These are phyloP conservation scores for Alopecurus myosuroides DNA, from an alignment of 176 grass and related monocot species.

Conservation along the genomic window DNA sequence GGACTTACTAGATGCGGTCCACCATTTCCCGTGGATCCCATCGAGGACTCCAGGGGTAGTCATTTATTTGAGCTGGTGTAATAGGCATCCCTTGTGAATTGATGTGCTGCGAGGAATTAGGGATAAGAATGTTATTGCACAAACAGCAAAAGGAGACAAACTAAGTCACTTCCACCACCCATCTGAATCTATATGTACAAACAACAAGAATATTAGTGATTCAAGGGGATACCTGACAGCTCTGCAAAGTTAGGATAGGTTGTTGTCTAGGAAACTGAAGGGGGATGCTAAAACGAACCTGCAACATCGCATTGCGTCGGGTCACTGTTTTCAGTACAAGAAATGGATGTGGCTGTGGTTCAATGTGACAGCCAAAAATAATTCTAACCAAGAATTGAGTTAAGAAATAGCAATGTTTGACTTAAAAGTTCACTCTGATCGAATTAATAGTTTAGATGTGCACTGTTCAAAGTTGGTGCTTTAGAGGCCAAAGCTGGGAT, in stretches of 20 bases:
- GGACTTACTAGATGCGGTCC: constrained; percentile 85
- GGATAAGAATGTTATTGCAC: not conserved
- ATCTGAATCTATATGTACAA: not conserved
- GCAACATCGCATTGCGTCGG: constrained; percentile 35
- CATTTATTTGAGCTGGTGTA: constrained; percentile 55
- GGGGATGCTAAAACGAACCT: constrained; percentile 92
- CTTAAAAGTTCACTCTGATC: not conserved
- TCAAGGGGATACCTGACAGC: constrained; percentile 99
- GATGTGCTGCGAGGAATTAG: constrained; percentile 52
- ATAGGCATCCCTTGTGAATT: constrained; percentile 60
- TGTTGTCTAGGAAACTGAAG: constrained; percentile 85
- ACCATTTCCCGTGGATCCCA: constrained; percentile 66
- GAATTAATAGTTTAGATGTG: not conserved
- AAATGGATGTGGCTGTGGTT: constrained; percentile 8
- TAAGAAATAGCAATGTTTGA: not conserved
- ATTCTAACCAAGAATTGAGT: not conserved
- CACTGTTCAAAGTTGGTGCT: not conserved
- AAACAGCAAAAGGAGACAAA: not conserved
- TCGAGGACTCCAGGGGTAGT: constrained; percentile 97
- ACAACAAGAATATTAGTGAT: no score
- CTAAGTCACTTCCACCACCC: not conserved
- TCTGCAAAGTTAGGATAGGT: constrained; percentile 65
- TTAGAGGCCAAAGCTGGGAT: not conserved
- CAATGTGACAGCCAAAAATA: not conserved
- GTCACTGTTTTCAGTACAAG: no score